Conservation (phyloP, 805 yeast genomes). For the Alloascoidea hylecoeti region DNA sequence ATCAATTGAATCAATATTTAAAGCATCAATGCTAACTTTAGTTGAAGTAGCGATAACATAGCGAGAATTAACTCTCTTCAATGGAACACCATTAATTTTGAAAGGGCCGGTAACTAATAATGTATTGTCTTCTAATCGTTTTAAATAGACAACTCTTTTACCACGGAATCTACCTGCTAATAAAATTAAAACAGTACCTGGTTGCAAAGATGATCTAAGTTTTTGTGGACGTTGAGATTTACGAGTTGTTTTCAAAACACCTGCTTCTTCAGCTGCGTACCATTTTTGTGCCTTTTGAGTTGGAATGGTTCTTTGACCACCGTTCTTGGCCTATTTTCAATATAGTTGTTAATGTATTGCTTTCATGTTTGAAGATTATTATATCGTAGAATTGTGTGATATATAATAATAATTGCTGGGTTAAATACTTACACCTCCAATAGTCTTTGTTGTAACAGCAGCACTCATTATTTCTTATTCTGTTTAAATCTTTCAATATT, state of each 20-base stretch:
- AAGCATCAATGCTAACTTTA: slow-evolving; percentile 63
- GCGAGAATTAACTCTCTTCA: slow-evolving; percentile 97
- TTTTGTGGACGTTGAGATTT: slow-evolving; percentile 87
- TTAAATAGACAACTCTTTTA: slow-evolving; percentile 97
- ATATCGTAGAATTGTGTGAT: neutral
- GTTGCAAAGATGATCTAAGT: slow-evolving; percentile 89
- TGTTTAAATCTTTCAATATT: too few species aligned
- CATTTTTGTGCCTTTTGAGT: slow-evolving; percentile 39
- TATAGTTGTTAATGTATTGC: slow-evolving; percentile 2
- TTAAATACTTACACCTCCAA: slow-evolving; percentile 2
- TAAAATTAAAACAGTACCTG: slow-evolving; percentile 95
- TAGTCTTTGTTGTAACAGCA: neutral
- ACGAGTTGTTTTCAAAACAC: slow-evolving; percentile 81
- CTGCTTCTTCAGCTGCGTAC: slow-evolving; percentile 88
- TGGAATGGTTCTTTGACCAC: slow-evolving; percentile 18
- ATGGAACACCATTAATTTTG: slow-evolving; percentile 99
- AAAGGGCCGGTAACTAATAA: slow-evolving; percentile 96
- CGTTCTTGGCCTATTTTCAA: slow-evolving; percentile 17
- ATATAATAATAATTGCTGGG: too few species aligned
- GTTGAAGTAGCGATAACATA: slow-evolving; percentile 99
- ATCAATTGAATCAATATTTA: slow-evolving; percentile 82
- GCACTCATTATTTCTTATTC: slow-evolving; percentile 1
- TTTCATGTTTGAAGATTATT: neutral
- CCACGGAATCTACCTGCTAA: slow-evolving; percentile 99
- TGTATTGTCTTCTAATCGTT: slow-evolving; percentile 95